Evolutionary conservation across 2,329 filamentous ascomycete genomes (phyloP).

Genomic region (Thielaviopsis populi): DNA sequence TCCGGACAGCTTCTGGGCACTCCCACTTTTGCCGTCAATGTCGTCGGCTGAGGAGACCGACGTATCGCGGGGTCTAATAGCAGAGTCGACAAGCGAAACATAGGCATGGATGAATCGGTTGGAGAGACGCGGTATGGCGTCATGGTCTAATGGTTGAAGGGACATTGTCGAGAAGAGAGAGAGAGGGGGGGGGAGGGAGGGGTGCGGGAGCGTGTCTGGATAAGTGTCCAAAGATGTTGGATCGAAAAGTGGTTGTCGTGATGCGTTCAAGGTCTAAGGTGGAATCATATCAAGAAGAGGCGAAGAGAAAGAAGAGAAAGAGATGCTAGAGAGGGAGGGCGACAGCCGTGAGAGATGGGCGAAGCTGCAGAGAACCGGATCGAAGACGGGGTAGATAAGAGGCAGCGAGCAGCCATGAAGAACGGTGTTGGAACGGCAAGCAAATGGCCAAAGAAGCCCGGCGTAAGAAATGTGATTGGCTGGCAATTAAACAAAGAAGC

Average conservation of each 20-base stretch:
- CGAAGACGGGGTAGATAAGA: not conserved
- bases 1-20: slow-evolving; percentile 24
- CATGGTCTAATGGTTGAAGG: not conserved
- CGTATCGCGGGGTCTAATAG: slow-evolving; percentile 5
- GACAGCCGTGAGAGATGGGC: not conserved
- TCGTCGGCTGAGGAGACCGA: slow-evolving; percentile 4
- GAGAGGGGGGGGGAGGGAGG: not conserved
- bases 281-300: not conserved
- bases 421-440: not conserved
- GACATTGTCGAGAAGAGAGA: not conserved
- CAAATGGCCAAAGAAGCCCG: not conserved
- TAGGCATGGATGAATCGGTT: slow-evolving; percentile 5
- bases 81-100: slow-evolving; percentile 2
- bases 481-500: not conserved
- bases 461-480: not conserved
- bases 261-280: not conserved
- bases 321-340: too few relatives aligned
- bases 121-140: not conserved
- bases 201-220: not conserved
- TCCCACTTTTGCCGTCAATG: slow-evolving; percentile 8
- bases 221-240: not conserved
- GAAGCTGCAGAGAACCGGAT: not conserved
- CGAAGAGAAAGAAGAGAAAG: not conserved
- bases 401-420: not conserved
- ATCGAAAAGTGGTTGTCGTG: not conserved